phyloP scores from a whole-genome alignment of 2,329 filamentous ascomycete species.

The Fonsecaea pugnacius region DNA sequence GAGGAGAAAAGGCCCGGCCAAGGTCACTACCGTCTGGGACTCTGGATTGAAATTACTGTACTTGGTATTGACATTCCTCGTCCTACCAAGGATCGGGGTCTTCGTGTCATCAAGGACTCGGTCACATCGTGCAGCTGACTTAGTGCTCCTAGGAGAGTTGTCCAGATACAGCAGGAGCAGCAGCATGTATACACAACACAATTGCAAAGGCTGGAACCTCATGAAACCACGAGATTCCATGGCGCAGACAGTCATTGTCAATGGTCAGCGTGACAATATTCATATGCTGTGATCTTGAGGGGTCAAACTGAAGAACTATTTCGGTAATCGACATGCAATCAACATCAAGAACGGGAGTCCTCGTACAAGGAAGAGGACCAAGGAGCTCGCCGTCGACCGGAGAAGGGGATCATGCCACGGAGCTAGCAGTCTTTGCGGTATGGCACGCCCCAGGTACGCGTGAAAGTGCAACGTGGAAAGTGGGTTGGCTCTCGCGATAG shows the following conservation, averaged over 20 bases:
- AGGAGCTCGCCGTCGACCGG: background rate
- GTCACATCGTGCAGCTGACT: background rate
- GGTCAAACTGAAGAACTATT: background rate
- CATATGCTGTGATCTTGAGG: background rate
- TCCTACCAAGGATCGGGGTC: background rate
- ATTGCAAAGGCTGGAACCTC: background rate
- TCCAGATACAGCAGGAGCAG: background rate
- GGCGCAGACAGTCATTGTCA: background rate
- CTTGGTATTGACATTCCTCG: background rate
- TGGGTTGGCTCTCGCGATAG: constrained; percentile 20
- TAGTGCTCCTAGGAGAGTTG: background rate
- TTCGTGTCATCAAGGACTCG: constrained; percentile 1
- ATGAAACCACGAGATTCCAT: background rate
- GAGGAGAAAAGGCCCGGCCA: background rate
- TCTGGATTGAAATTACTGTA: background rate
- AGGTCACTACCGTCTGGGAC: background rate
- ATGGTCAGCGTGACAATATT: background rate
- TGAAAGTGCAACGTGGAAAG: constrained; percentile 11
- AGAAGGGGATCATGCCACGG: background rate
- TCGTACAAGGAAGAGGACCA: background rate
- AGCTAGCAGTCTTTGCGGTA: background rate
- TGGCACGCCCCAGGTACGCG: background rate
- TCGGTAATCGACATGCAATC: background rate
- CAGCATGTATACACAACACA: background rate
- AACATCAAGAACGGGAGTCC: background rate